These are phyloP conservation scores for Copromyces sp. DNA, from an alignment of 495 filamentous ascomycete species.

Conservation along the genomic window DNA sequence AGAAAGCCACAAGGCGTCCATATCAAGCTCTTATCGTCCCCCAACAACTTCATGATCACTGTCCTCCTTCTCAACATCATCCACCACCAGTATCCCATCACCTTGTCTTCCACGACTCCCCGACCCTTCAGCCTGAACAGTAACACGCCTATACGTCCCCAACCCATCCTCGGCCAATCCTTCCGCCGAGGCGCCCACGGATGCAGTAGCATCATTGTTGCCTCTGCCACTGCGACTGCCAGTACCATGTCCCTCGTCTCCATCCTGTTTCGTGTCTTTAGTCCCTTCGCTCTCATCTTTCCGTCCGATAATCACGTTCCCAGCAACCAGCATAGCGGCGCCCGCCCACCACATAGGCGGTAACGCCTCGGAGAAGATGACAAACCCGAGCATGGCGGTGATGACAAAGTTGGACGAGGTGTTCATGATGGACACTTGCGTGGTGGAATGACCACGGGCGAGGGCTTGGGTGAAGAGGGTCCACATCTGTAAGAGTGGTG, in stretches of 20 bases:
- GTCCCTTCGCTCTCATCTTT: conserved; percentile 47
- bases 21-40: not conserved
- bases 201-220: not conserved
- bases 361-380: conserved; percentile 29
- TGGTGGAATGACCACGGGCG: conserved; percentile 70
- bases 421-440: conserved; percentile 86
- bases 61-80: conserved; percentile 1
- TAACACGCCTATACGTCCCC: not conserved
- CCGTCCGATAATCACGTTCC: conserved; percentile 83
- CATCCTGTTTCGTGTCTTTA: not conserved
- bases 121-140: not conserved
- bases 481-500: conserved; percentile 58
- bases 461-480: conserved; percentile 76
- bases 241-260: not conserved
- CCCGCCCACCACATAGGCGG: conserved; percentile 78
- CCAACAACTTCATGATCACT: not conserved
- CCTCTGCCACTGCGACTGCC: not conserved
- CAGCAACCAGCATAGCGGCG: conserved; percentile 71
- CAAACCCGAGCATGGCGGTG: conserved; percentile 68
- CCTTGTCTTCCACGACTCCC: not conserved
- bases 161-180: not conserved
- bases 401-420: conserved; percentile 87
- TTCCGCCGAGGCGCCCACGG: not conserved
- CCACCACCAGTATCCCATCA: not conserved
- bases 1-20: not conserved